phyloP scores from a whole-genome alignment of 768 basidiomycete species.

The Melanogaster broomeanus region DNA sequence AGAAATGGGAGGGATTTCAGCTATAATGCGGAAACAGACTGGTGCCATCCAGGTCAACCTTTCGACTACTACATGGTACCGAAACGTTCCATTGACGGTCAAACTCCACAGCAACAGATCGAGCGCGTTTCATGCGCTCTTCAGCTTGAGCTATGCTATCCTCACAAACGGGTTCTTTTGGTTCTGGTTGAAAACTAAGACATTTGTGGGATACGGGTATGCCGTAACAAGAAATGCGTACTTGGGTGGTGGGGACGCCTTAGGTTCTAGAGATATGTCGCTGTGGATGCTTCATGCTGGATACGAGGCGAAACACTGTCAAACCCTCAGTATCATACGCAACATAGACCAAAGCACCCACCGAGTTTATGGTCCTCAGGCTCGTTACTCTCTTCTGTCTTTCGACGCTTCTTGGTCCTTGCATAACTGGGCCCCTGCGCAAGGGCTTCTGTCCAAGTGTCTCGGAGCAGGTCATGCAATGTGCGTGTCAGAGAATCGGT shows the following conservation, averaged over 20 bases:
- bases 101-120: constrained; percentile 42
- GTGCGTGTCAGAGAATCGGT: constrained; percentile 16
- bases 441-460: constrained; percentile 20
- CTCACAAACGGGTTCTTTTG: constrained; percentile 50
- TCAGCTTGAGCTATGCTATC: constrained; percentile 47
- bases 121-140: constrained; percentile 40
- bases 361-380: neutral
- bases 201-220: neutral
- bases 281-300: constrained; percentile 32
- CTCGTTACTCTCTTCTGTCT: neutral
- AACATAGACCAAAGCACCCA: neutral
- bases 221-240: constrained; percentile 22
- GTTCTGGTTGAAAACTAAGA: constrained; percentile 32
- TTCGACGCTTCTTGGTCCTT: constrained; percentile 1
- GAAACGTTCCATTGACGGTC: constrained; percentile 25
- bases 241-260: constrained; percentile 42
- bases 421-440: neutral
- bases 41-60: constrained; percentile 12
- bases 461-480: constrained; percentile 22
- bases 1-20: neutral
- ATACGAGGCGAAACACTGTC: constrained; percentile 53
- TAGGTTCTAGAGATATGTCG: constrained; percentile 45
- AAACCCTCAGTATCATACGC: neutral
- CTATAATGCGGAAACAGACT: neutral
- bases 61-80: constrained; percentile 14